phyloP scores from a whole-genome alignment of 495 filamentous ascomycete species.

The Saxispiralis lemnorum region DNA sequence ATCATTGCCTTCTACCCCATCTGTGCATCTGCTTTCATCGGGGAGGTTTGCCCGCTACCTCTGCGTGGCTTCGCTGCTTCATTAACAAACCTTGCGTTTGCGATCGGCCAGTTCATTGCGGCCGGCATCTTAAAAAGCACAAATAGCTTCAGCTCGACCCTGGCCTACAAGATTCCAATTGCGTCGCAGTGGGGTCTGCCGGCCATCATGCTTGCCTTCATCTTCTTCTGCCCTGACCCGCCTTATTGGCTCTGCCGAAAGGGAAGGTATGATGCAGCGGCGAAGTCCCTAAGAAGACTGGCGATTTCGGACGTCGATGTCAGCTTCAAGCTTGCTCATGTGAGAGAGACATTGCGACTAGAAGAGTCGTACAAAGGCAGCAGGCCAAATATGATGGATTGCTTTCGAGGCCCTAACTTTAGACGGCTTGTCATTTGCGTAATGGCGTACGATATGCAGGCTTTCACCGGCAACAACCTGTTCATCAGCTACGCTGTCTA shows the following conservation, averaged over 20 bases:
- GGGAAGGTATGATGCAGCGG: neutral
- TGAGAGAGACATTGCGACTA: neutral
- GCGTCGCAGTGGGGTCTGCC: neutral
- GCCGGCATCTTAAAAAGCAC: constrained; percentile 4
- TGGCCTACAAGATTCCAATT: constrained; percentile 39
- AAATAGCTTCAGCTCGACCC: constrained; percentile 32
- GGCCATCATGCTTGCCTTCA: neutral
- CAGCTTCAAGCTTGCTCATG: neutral
- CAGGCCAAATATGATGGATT: constrained; percentile 51
- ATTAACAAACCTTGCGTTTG: constrained; percentile 2
- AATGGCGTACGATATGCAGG: constrained; percentile 1
- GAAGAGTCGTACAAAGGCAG: constrained; percentile 38
- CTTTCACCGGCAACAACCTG: constrained; percentile 11
- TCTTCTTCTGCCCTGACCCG: neutral
- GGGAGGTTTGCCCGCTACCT: constrained; percentile 6
- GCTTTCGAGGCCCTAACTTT: constrained; percentile 53
- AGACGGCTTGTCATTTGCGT: constrained; percentile 38
- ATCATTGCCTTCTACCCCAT: constrained; percentile 26
- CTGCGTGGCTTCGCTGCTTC: constrained; percentile 5
- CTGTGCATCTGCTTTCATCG: constrained; percentile 24
- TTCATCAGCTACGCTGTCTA: constrained; percentile 19
- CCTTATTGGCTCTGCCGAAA: neutral
- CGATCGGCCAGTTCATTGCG: constrained; percentile 10
- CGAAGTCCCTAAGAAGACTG: neutral
- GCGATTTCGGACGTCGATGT: neutral